Evolutionary conservation across 1,139 yeast species (phyloP), one percentile per base, ranked within the genome.

Genomic region (Sugiyamaella xylanicola): DNA sequence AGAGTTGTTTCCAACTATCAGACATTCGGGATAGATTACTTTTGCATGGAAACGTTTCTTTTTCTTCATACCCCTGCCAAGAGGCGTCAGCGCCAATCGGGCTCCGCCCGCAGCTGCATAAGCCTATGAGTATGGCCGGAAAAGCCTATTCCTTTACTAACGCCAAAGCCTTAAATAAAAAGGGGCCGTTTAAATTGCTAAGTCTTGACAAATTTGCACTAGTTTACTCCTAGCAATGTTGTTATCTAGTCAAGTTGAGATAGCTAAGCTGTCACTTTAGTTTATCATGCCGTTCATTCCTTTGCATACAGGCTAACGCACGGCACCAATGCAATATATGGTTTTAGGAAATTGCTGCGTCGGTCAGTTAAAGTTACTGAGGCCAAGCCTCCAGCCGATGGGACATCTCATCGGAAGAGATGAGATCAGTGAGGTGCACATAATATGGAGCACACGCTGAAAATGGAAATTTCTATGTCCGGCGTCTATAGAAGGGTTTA

Each of bases 1-100:
- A n/a, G n/a, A n/a, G n/a, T n/a, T n/a, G n/a, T n/a, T 36, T 21
- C n/a, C 42, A 36, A 15, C 42, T 46, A 46, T 46, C 50, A 32
- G 41, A 37, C 50, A 46, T 46, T 21, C 15, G 16, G 21, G 32
- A 15, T 25, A 15, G 11, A 43, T 43, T 9, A 27, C 17, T 4
- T 15, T 9, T 16, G 29, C 20, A 21, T 25, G 3, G 5, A 22
- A 2, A 13, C 17, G 4, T 46, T 36, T 5, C 43, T 32, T 46
- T 46, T 45, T 3, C 20, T 27, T 21, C 20, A 4, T 3, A 21
- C 39, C 17, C 50, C 50, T 46, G 50, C 43, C 50, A 46, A 36
- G 50, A 16, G 37, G 29, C 47, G 37, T 43, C 29, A 9, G 27
- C 47, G 37, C 27, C 29, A 9, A 16, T n/a, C 9, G 43, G 43